Base-by-base conservation (phyloP, 768 basidiomycete genomes). In the Clitopilus hobsonii region DNA sequence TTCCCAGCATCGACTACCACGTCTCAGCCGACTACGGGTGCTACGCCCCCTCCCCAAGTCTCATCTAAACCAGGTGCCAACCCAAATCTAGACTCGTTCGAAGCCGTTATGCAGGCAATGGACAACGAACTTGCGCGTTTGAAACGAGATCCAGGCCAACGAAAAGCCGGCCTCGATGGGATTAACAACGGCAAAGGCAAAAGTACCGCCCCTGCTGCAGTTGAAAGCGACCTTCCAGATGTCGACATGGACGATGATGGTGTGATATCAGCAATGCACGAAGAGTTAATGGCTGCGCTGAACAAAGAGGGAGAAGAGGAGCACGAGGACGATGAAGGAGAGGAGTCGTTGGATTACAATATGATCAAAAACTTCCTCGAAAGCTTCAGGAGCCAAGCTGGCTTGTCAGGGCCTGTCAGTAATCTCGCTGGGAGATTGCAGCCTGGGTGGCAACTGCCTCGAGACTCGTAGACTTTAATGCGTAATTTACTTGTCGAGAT, bases 291-390 rank as follows among this genome's bases (percentile, higher is more conserved):
- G 32, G 80, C 78, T 7, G 75, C 85, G 0, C 69, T 96, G 67
- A 63, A 61, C 54, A 74, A 66, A 49, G 64, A 80, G 61, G 38
- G 76, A 63, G 63, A 65, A 13, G 81, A 76, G 6, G 83, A 79
- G 11, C 83, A 84, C n/a, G 84, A 79, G 22, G 81, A 75, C 25
- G 74, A 73, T 38, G 76, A 70, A n/a, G 75, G 72, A 2, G 73
- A 73, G 10, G 74, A 70, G 23, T 70, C 76, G 30, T 76, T 83
- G 64, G 93, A 99, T 67, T 97, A 95, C 69, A 86, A 86, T 61
- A 72, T 98, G 63, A 96, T 98, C 75, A 96, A 93, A 72, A 96
- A 97, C 69, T 94, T 99, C 69, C 70, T 98, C 69, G 94, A 97
- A 74, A 96, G 94, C 69, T 98, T 92, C 77, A 93, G 91, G 67